Conservation (phyloP, 1,139 yeast species). For the Debaryomyces subglobosus region DNA sequence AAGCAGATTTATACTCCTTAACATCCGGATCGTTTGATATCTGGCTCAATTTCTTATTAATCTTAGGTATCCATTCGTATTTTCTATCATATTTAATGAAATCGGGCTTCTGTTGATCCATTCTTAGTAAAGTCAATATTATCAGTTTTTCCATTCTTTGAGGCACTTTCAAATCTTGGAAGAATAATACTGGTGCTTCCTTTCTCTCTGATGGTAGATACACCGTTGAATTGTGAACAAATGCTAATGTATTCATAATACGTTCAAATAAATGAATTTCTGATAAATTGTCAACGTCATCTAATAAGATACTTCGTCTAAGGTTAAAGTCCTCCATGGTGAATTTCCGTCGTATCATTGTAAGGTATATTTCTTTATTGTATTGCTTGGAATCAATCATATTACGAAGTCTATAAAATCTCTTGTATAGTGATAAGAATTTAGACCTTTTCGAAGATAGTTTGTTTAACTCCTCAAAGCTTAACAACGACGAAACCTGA, state of each 20-base stretch:
- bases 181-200: constrained; percentile 21
- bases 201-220: constrained; percentile 10
- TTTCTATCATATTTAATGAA: constrained; percentile 33
- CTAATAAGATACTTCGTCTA: constrained; percentile 19
- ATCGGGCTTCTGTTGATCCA: constrained; percentile 34
- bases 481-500: constrained; percentile 12
- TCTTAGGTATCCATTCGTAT: constrained; percentile 31
- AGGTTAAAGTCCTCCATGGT: constrained; percentile 23
- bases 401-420: constrained; percentile 34
- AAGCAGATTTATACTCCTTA: constrained; percentile 16
- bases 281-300: constrained; percentile 10
- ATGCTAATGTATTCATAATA: constrained; percentile 37
- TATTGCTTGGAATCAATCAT: constrained; percentile 23
- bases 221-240: constrained; percentile 45
- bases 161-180: constrained; percentile 22
- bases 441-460: constrained; percentile 18
- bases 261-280: constrained; percentile 25
- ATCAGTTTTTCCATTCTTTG: constrained; percentile 32
- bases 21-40: constrained; percentile 14
- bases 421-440: constrained; percentile 30
- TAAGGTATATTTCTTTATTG: constrained; percentile 20
- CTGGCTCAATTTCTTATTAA: constrained; percentile 13
- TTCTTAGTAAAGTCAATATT: constrained; percentile 31
- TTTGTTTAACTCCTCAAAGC: constrained; percentile 12
- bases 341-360: constrained; percentile 31